Base-by-base conservation (phyloP, 106 monocot species). In the Triglochin maritima region DNA sequence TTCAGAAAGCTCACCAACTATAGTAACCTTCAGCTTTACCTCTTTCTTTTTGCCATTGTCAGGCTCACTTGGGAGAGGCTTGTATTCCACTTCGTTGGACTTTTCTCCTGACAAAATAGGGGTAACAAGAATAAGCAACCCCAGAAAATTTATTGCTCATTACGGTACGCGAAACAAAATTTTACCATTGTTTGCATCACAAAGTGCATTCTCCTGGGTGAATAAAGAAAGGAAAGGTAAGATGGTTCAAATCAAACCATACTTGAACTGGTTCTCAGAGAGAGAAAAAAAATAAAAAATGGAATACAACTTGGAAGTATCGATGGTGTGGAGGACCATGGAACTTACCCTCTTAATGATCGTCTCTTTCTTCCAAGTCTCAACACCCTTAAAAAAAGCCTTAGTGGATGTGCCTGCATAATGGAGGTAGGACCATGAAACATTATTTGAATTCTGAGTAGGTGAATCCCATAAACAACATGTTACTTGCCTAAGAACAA, bases 341-440 rank as follows among this genome's bases (percentile, higher is more conserved):
- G 29, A 29, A 29, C 29, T 29, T 69, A 85, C 85, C 76, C 81
- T 85, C 53, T 79, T 85, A 9, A 69, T 45, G 12, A 85, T 45
- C 4, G 85, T 81, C 53, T 85, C 85, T 70, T 85, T 85, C 75
- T 85, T 85, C 85, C 85, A 85, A 56, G 85, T 81, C 43, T 85
- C 85, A 3, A 81, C 59, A 5, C 85, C 85, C 68, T 72, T 85
- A 60, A 85, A 56, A 69, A 85, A 85, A 50, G 85, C 78, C 70
- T 85, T 85, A 50, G 59, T 79, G 13, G 85, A 85, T 50, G 85
- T 85, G 9, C 68, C 85, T 85, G 42, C 16, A 49, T 4, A 56
- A 62, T 9, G 50, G 10, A 65, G 42, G 6, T 17, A 50, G 52
- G 11, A 49, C 61, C 42, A 9, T 47, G 6, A 47, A 3, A 6